These are phyloP conservation scores for Phascolomyces articulosus DNA, from an alignment of 371 early-diverging fungal genomes.

Conservation along the genomic window DNA sequence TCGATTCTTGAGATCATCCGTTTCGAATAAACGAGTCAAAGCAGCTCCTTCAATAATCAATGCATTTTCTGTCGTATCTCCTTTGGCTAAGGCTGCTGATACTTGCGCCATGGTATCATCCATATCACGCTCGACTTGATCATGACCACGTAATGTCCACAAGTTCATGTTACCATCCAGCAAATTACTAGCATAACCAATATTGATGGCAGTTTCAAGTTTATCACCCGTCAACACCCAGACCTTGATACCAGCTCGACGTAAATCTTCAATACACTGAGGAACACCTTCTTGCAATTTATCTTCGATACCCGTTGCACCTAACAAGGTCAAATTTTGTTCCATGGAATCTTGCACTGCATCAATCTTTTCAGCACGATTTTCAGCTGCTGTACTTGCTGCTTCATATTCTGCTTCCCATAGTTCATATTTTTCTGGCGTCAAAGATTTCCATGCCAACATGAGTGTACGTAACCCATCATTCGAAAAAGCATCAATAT, in stretches of 20 bases:
- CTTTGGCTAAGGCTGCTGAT: constrained; percentile 10
- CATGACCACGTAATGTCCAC: constrained; percentile 66
- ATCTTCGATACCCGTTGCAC: constrained; percentile 99
- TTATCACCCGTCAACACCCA: constrained; percentile 99
- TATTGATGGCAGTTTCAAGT: constrained; percentile 98
- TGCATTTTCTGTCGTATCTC: constrained; percentile 37
- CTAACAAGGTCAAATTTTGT: constrained; percentile 78
- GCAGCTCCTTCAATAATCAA: constrained; percentile 93
- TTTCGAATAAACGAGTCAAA: constrained; percentile 76
- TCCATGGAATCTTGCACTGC: constrained; percentile 80
- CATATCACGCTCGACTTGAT: constrained; percentile 35
- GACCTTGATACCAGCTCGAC: constrained; percentile 93
- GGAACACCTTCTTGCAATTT: constrained; percentile 96
- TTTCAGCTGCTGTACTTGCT: constrained; percentile 75
- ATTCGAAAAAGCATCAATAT: constrained; percentile 78
- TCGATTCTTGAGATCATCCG: constrained; percentile 55
- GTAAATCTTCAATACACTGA: constrained; percentile 84
- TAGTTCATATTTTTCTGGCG: constrained; percentile 68
- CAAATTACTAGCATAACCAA: constrained; percentile 90
- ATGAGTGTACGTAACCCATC: constrained; percentile 91
- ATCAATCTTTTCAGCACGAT: constrained; percentile 78
- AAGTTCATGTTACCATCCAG: constrained; percentile 75
- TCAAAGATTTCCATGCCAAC: constrained; percentile 72
- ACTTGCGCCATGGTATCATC: constrained; percentile 33
- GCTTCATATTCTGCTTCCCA: constrained; percentile 72